These are phyloP conservation scores for Collybia sp. DNA, from an alignment of 768 basidiomycete species.

Conservation along the genomic window DNA sequence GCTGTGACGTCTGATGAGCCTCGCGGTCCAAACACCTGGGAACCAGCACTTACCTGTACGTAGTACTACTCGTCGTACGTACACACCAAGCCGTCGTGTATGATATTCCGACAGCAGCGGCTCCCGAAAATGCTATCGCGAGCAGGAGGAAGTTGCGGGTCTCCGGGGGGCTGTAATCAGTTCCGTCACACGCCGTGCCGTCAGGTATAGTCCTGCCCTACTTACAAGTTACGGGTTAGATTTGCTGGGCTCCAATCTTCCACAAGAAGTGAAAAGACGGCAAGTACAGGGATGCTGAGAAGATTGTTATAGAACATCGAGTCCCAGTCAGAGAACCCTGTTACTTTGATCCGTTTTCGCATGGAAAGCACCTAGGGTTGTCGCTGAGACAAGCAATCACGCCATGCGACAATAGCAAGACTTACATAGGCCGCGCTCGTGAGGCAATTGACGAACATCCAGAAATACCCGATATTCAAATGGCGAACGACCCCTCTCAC, in stretches of 20 bases:
- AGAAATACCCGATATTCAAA: slow-evolving; percentile 83
- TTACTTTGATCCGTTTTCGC: slow-evolving; percentile 94
- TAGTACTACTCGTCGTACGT: slow-evolving; percentile 92
- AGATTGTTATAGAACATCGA: slow-evolving; percentile 99
- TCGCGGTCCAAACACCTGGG: neutral
- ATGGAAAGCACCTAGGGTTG: slow-evolving; percentile 77
- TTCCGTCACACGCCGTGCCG: neutral
- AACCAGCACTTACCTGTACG: slow-evolving; percentile 72
- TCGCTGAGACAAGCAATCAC: slow-evolving; percentile 6
- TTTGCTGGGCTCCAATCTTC: slow-evolving; percentile 89
- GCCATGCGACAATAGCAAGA: slow-evolving; percentile 8
- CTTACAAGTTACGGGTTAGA: slow-evolving; percentile 85
- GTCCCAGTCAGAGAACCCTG: slow-evolving; percentile 97
- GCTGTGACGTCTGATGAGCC: slow-evolving; percentile 35
- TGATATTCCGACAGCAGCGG: slow-evolving; percentile 94
- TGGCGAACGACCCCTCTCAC: slow-evolving; percentile 42
- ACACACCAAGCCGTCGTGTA: slow-evolving; percentile 99
- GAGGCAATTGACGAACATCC: slow-evolving; percentile 94
- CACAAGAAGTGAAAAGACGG: slow-evolving; percentile 72
- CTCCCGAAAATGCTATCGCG: slow-evolving; percentile 95
- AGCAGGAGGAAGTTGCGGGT: slow-evolving; percentile 74
- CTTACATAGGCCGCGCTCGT: slow-evolving; percentile 87
- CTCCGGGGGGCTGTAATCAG: slow-evolving; percentile 64
- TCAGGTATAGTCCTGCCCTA: slow-evolving; percentile 4
- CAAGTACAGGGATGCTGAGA: slow-evolving; percentile 87